Conservation (phyloP, 441 rosid species). For the Rhodomyrtus psidioides region DNA sequence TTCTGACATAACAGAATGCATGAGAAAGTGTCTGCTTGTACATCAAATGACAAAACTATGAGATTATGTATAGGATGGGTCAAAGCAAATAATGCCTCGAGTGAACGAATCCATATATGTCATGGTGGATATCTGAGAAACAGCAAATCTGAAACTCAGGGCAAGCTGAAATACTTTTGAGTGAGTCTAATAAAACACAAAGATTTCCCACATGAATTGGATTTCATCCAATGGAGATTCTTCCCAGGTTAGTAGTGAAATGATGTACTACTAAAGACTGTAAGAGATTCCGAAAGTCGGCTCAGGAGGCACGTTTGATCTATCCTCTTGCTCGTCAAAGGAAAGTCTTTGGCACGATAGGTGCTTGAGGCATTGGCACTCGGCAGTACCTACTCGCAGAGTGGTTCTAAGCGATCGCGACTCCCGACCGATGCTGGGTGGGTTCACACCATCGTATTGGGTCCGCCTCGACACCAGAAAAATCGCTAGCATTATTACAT, state of each 20-base stretch:
- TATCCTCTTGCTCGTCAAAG: background rate
- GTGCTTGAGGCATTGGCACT: background rate
- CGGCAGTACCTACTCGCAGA: background rate
- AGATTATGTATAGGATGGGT: background rate
- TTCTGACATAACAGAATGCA: too few relatives aligned
- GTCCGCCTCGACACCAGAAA: background rate
- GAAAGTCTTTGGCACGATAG: background rate
- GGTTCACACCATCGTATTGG: background rate
- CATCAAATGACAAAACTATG: background rate
- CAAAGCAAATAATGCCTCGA: background rate
- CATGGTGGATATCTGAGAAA: background rate
- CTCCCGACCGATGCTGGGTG: background rate
- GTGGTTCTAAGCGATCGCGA: background rate
- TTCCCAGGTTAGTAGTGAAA: background rate
- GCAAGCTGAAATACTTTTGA: background rate
- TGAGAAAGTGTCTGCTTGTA: too few relatives aligned
- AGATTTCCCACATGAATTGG: background rate
- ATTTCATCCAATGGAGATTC: background rate
- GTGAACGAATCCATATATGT: background rate
- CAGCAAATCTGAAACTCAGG: accelerated
- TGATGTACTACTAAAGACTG: background rate
- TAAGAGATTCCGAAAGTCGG: background rate
- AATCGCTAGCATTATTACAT: background rate
- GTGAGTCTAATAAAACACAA: background rate
- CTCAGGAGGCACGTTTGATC: background rate